Conservation (phyloP, 495 filamentous ascomycete genomes). For the Trichoderma gamsii region DNA sequence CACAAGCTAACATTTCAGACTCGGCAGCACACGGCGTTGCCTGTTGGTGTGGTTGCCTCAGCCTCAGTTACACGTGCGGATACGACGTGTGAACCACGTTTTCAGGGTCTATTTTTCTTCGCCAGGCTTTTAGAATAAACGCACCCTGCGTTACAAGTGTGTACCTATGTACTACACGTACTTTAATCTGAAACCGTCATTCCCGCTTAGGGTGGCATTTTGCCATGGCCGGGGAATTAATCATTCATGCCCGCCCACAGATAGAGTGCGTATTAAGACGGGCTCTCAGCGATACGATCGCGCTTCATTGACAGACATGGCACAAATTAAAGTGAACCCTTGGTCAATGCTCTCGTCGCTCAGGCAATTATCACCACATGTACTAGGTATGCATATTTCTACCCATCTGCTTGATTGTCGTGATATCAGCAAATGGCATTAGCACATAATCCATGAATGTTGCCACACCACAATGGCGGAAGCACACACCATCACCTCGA, state of each 20-base stretch:
- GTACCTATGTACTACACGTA: background rate
- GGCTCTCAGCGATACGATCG: background rate
- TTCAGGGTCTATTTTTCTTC: background rate
- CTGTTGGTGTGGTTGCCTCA: background rate
- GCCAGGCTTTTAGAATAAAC: background rate
- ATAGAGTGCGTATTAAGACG: background rate
- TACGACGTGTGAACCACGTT: background rate
- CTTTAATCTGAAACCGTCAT: background rate
- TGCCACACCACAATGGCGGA: too few relatives aligned
- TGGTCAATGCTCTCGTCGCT: constrained; percentile 8
- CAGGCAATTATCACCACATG: background rate
- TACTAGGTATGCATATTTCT: background rate
- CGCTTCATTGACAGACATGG: background rate
- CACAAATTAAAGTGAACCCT: background rate
- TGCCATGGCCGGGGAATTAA: background rate
- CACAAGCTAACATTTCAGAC: background rate
- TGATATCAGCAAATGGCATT: too few relatives aligned
- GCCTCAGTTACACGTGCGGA: background rate
- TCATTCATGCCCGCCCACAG: background rate
- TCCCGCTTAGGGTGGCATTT: background rate
- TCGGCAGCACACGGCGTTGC: background rate
- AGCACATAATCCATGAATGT: too few relatives aligned
- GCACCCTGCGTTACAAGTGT: background rate
- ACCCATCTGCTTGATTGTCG: too few relatives aligned
- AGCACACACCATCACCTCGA: background rate